A percentile compares a stretch with the other conserved stretches of the same genome.
Evolutionary conservation across 805 yeast genomes (phyloP).

Genomic region (Candida germanica): DNA sequence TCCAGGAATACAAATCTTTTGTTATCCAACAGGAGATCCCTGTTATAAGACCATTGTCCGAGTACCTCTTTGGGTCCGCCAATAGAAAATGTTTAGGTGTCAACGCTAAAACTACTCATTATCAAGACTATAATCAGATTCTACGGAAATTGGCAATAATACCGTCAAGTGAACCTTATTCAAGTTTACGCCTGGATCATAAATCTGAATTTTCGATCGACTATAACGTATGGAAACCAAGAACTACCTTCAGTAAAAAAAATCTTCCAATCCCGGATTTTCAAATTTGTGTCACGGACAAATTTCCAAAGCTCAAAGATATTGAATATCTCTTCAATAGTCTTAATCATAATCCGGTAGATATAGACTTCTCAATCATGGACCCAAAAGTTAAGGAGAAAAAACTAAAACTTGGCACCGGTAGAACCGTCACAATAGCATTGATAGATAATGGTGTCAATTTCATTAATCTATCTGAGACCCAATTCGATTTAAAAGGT

Average conservation of each 20-base stretch:
- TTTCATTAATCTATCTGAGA: slow-evolving; percentile 52
- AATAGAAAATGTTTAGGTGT: slow-evolving; percentile 1
- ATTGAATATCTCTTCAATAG: slow-evolving; percentile 30
- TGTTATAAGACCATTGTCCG: not conserved
- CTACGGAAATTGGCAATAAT: slow-evolving; percentile 3
- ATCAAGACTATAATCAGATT: slow-evolving; percentile 6
- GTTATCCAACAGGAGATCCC: not conserved
- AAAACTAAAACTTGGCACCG: slow-evolving; percentile 51
- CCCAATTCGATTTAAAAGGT: slow-evolving; percentile 40
- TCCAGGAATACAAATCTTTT: slow-evolving; percentile 24
- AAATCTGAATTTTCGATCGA: slow-evolving; percentile 29
- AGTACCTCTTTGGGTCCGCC: not conserved
- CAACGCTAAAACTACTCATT: slow-evolving; percentile 6
- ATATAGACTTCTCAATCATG: not conserved
- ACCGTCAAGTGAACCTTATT: slow-evolving; percentile 3
- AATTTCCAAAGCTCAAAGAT: slow-evolving; percentile 47
- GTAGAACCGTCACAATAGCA: slow-evolving; percentile 57
- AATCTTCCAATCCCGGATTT: slow-evolving; percentile 72
- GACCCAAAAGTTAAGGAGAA: slow-evolving; percentile 30
- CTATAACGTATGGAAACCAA: slow-evolving; percentile 84
- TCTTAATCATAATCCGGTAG: slow-evolving; percentile 8
- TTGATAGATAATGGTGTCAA: slow-evolving; percentile 74
- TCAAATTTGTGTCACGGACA: slow-evolving; percentile 55
- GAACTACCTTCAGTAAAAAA: slow-evolving; percentile 64
- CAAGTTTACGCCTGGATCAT: not conserved